These are phyloP conservation scores for Tetrahymena thermophila DNA, from an alignment of 73 alveolate genomes.

Conservation along the genomic window DNA sequence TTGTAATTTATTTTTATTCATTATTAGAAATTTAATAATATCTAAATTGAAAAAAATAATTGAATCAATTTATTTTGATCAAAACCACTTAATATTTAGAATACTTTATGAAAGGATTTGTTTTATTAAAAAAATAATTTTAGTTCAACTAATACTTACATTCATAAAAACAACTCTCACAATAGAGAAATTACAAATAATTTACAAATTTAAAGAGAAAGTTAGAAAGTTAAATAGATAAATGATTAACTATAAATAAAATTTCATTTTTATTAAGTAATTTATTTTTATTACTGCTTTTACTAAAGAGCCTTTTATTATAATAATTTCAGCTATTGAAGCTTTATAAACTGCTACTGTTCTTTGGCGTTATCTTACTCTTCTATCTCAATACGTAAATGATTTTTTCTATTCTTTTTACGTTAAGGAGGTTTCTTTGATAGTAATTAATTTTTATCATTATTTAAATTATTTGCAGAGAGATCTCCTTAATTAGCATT, in stretches of 20 bases:
- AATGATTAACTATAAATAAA: too few relatives aligned
- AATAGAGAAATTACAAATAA: too few relatives aligned
- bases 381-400: neutral
- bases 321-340: neutral
- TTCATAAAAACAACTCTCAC: too few relatives aligned
- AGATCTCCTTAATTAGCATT: neutral
- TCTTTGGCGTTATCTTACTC: neutral
- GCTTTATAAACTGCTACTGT: neutral
- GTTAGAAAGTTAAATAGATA: neutral
- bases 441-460: neutral
- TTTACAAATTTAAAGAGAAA: too few relatives aligned
- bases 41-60: too few relatives aligned
- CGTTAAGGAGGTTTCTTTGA: neutral
- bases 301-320: neutral
- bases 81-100: too few relatives aligned
- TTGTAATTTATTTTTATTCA: too few relatives aligned
- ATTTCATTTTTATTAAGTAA: neutral
- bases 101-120: too few relatives aligned
- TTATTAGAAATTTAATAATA: too few relatives aligned
- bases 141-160: too few relatives aligned
- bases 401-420: neutral
- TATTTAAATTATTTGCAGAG: neutral
- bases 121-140: too few relatives aligned
- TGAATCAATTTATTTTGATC: too few relatives aligned
- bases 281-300: neutral